Evolutionary conservation across 202 grass and related monocot genomes (phyloP), one percentile per base, ranked within the genome.

Genomic region (Alloteropsis angusta): DNA sequence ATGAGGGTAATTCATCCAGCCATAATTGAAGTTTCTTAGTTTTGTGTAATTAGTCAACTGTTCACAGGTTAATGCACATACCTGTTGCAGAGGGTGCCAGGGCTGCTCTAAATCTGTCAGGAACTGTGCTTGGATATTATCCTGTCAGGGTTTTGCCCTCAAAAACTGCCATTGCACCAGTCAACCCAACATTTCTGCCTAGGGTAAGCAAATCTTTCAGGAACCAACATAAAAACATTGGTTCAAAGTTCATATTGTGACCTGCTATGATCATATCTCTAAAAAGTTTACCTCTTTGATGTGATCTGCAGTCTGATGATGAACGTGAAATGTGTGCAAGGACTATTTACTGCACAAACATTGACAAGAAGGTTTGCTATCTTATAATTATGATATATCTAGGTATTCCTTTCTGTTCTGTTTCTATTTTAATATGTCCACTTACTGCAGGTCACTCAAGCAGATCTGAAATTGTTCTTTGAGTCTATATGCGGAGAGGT

Each of bases 401-500:
- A 18, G 22, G 30, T 73, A 36, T 60, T 63, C 19, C 30, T 78
- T 76, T 60, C 22, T 66, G 35, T 75, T 56, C 42, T 79, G 16
- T 50, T 84, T 65, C 42, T 78, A 36, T 74, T 54, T 65, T 74
- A 67, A 83, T 57, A 39, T 37, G 54, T 82, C 47, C 52, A 52
- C 69, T 32, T 92, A 55, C 13, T 88, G 25, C 80, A 99, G 92
- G 84, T 99, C 80, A 91, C 96, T 72, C 90, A 99, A 71, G 96
- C 96, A 76, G 96, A 99, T 80, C 81, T 99, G 64, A 99, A 99
- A 85, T 85, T 99, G 63, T 99, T 99, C 84, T 99, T 99, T 55
- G 96, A 96, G 78, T 96, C 96, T 18, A 81, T 99, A 64, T 99
- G 96, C 88, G 96, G 96, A 86, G 88, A 99, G 96, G 96, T 99